Conservation (phyloP, 176 grass and related monocot genomes). For the Chrysopogon serrulatus region DNA sequence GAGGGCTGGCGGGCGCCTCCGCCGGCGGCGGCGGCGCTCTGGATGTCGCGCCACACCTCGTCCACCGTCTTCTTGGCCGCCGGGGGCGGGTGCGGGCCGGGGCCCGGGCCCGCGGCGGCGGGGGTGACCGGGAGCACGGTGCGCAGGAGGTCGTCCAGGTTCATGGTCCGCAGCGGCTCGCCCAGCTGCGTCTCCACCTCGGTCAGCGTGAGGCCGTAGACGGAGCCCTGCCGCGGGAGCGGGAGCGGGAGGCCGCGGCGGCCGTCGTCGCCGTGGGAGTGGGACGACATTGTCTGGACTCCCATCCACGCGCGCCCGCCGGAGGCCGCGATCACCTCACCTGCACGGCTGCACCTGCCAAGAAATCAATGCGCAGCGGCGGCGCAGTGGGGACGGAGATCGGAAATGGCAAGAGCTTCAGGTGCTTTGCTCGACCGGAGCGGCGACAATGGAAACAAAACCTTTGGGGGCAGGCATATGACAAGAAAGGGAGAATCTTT, state of each 20-base stretch:
- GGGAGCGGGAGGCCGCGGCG: conserved; percentile 43
- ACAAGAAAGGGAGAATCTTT: conserved; percentile 42
- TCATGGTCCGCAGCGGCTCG: conserved; percentile 83
- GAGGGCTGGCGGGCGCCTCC: conserved; percentile 30
- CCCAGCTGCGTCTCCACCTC: conserved; percentile 81
- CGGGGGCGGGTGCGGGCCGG: not conserved
- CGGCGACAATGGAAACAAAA: conserved; percentile 12
- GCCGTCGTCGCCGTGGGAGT: conserved; percentile 9
- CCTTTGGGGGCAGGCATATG: not conserved
- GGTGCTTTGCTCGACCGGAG: not conserved
- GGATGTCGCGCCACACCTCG: conserved; percentile 90
- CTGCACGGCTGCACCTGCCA: conserved; percentile 6
- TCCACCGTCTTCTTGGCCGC: conserved; percentile 73
- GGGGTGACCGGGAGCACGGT: conserved; percentile 46
- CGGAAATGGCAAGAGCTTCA: not conserved
- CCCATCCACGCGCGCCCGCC: conserved; percentile 64
- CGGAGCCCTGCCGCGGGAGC: conserved; percentile 55
- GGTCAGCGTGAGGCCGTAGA: conserved; percentile 78
- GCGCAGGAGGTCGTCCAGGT: conserved; percentile 79
- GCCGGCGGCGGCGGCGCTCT: conserved; percentile 38
- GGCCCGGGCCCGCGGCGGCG: no score
- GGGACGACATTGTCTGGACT: conserved; percentile 75
- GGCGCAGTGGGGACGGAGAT: no score
- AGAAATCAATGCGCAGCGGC: not conserved
- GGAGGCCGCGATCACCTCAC: not conserved